Evolutionary conservation across 192 early-diverging fungal genomes (phyloP), one percentile per base, ranked within the genome.

Genomic region (Rhizophlyctis rosea): DNA sequence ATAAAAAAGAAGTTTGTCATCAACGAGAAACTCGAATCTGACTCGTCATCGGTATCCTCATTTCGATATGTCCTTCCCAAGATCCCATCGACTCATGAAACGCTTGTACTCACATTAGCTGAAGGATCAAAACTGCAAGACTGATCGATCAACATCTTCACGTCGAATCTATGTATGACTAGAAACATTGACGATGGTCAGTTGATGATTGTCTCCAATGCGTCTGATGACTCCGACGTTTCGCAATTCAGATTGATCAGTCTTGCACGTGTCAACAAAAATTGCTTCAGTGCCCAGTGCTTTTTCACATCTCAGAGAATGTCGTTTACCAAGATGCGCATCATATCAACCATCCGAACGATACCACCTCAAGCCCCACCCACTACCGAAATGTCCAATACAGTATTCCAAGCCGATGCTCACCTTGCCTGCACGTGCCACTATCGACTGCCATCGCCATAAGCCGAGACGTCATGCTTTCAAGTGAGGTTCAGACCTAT

Each of bases 231-330:
- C n/a, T 13, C 1, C n/a, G 39, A 16, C 16, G 14, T 16, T 57
- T 18, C 44, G 21, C 16, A 62, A 32, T 23, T 14, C 16, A 51
- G 31, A 59, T 29, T 30, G 47, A 59, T 66, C 48, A 57, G 35
- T n/a, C 25, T 24, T 60, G 34, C 34, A 47, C 29, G 18, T 18
- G 48, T 66, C 56, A 29, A 66, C 36, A 59, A 23, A 51, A 30
- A 27, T n/a, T 34, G 18, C 28, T 66, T 66, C 64, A 59, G 64
- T 66, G 64, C 64, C 64, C 64, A 66, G 64, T 66, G 64, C 64
- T 66, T 59, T 66, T 66, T 16, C 33, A 44, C 36, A 49, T 31
- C 55, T 44, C 47, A 21, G 48, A 66, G 64, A 59, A 66, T 66
- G 64, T 59, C 55, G 33, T 55, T 59, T 59, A 49, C 35, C 30